Evolutionary conservation across 441 rosid genomes (phyloP).

Genomic region (Aleurites moluccanus): DNA sequence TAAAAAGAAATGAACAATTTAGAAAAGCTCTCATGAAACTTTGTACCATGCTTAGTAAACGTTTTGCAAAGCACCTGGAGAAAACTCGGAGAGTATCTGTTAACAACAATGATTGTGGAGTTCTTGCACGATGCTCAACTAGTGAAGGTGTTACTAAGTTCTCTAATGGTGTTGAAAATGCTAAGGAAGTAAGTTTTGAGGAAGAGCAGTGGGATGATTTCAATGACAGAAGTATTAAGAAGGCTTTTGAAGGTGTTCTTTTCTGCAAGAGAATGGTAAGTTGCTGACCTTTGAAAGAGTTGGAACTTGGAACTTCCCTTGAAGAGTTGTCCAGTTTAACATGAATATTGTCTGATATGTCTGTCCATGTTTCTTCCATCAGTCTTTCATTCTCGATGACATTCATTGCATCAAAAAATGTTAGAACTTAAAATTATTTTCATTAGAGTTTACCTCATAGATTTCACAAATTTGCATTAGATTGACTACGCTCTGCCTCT

Average conservation of each 20-base stretch:
- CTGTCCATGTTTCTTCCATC: conserved; percentile 14
- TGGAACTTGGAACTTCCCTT: conserved; percentile 43
- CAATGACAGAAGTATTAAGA: conserved; percentile 49
- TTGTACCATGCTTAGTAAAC: conserved; percentile 75
- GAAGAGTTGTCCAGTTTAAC: conserved; percentile 58
- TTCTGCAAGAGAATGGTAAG: conserved; percentile 68
- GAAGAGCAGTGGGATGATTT: conserved; percentile 90
- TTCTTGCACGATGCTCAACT: conserved; percentile 39
- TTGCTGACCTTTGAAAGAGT: conserved; percentile 48
- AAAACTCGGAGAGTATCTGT: conserved; percentile 40
- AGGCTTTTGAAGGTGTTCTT: conserved; percentile 66
- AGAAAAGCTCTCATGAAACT: conserved; percentile 79
- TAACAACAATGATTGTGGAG: conserved; percentile 35
- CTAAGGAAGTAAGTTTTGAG: conserved; percentile 40
- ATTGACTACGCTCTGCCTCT: neutral
- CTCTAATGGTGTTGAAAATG: conserved; percentile 32
- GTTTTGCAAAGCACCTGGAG: conserved; percentile 68
- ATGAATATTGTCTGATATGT: conserved; percentile 41
- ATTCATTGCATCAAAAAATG: neutral
- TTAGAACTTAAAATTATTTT: conserved; percentile 1
- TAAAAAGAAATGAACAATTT: conserved; percentile 57
- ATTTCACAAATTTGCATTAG: neutral
- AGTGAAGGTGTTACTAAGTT: conserved; percentile 27
- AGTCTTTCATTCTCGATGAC: conserved; percentile 10
- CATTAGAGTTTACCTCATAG: conserved; percentile 10